Evolutionary conservation across 108 stramenopile species (phyloP), one percentile per base, ranked within the genome.

Genomic region (Epithemia pelagica): DNA sequence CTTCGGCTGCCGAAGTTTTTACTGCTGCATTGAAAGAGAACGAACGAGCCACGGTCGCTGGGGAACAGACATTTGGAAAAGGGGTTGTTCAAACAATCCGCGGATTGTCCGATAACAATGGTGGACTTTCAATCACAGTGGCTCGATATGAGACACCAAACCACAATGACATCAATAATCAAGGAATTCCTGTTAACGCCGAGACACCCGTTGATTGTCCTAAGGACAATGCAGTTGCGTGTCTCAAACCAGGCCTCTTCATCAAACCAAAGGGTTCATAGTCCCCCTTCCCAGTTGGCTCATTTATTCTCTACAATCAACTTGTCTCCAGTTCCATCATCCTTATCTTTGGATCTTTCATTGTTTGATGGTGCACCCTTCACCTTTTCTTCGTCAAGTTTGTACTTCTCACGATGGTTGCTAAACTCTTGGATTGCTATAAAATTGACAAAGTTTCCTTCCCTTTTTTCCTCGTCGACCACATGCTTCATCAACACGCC

Each of bases 81-180:
- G 95, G 95, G 2, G 80, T 94, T 24, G 86, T 96, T 15, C 95
- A 96, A 73, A 96, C 90, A 0, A 81, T 94, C 66, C 87, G 84
- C 2, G 71, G 64, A 46, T 61, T 91, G 29, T 79, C 78, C 20
- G 74, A 81, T 26, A 66, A 77, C 18, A 94, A 92, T 74, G 94
- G 91, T 0, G 91, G 91, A 21, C 79, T 96, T 54, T 87, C 92
- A 27, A 92, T 96, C 15, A 96, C 95, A 7, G 79, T 94, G 25
- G 92, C 92, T 25, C 68, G 86, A 21, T 96, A 96, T 69, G 86
- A 89, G 71, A 96, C 95, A 21, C 95, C 95, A 15, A 65, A 85
- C 15, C 86, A 85, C 66, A 76, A 89, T 58, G 82, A 94, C 65
- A 93, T 96, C 58, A 94, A 96, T 70, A 89, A 88, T 57, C 64